phyloP scores from a whole-genome alignment of 1,139 yeast genomes.

The Geotrichum phurueaensis region DNA sequence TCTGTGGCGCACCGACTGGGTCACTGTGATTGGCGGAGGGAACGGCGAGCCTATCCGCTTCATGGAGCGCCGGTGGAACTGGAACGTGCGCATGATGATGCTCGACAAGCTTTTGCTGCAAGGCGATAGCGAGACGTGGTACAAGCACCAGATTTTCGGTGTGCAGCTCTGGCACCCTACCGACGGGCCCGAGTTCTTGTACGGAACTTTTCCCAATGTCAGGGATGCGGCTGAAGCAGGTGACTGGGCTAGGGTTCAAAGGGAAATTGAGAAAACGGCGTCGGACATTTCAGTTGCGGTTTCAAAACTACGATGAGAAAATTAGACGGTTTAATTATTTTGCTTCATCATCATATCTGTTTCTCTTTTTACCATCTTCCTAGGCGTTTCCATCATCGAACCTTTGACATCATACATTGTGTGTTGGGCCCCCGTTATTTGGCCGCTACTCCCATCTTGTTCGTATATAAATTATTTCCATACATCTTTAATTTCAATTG shows the following conservation, averaged over 20 bases:
- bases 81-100: slow-evolving; percentile 62
- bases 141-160: slow-evolving; percentile 63
- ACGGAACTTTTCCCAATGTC: slow-evolving; percentile 71
- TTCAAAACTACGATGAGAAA: neutral
- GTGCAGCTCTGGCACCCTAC: slow-evolving; percentile 58
- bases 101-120: slow-evolving; percentile 52
- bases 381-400: neutral
- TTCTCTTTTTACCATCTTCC: neutral
- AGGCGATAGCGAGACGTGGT: slow-evolving; percentile 54
- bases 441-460: too few relatives aligned
- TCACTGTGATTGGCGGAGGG: slow-evolving; percentile 33
- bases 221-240: slow-evolving; percentile 54
- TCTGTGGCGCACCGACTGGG: slow-evolving; percentile 56
- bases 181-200: slow-evolving; percentile 38
- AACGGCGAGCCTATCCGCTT: slow-evolving; percentile 59
- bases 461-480: neutral
- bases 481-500: neutral
- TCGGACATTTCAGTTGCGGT: neutral
- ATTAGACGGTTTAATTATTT: neutral
- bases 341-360: neutral
- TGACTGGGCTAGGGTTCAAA: slow-evolving; percentile 37
- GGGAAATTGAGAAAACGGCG: neutral
- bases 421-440: too few relatives aligned
- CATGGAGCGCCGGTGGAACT: slow-evolving; percentile 66
- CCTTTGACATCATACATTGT: neutral